Evolutionary conservation across 1,284 basidiomycete species (phyloP).

Genomic region (Trametes polyzona): DNA sequence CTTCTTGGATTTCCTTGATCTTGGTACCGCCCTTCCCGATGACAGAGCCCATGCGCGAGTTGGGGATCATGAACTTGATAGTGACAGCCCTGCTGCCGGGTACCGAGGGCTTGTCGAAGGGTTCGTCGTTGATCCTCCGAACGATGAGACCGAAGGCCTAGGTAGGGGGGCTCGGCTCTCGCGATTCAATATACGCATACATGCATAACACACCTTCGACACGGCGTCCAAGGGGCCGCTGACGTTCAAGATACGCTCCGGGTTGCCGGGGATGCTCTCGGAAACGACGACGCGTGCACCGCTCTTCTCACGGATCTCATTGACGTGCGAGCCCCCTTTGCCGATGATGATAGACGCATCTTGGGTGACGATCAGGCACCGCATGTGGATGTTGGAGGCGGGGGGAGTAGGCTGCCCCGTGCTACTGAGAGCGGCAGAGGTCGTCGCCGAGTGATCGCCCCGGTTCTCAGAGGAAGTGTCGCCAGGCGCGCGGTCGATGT

Average conservation of each 20-base stretch:
- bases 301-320: slow-evolving; percentile 98
- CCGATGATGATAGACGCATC: slow-evolving; percentile 99
- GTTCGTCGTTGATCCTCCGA: slow-evolving; percentile 98
- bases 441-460: slow-evolving; percentile 39
- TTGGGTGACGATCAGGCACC: slow-evolving; percentile 97
- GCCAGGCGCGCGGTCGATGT: slow-evolving; percentile 26
- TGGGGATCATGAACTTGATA: slow-evolving; percentile 99
- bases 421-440: slow-evolving; percentile 49
- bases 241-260: slow-evolving; percentile 97
- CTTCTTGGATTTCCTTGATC: slow-evolving; percentile 99
- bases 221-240: slow-evolving; percentile 98
- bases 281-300: slow-evolving; percentile 95
- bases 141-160: slow-evolving; percentile 99
- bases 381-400: slow-evolving; percentile 87
- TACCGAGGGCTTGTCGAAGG: slow-evolving; percentile 96
- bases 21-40: slow-evolving; percentile 98
- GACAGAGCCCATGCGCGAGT: slow-evolving; percentile 99
- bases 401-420: slow-evolving; percentile 43
- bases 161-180: slow-evolving; percentile 10
- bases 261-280: slow-evolving; percentile 96
- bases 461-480: slow-evolving; percentile 32
- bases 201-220: slow-evolving; percentile 72
- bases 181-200: background rate
- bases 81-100: slow-evolving; percentile 98
- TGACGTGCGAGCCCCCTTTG: slow-evolving; percentile 94